Evolutionary conservation across 2,329 filamentous ascomycete genomes (phyloP), one percentile per base, ranked within the genome.

Genomic region (Phialophora expanda): DNA sequence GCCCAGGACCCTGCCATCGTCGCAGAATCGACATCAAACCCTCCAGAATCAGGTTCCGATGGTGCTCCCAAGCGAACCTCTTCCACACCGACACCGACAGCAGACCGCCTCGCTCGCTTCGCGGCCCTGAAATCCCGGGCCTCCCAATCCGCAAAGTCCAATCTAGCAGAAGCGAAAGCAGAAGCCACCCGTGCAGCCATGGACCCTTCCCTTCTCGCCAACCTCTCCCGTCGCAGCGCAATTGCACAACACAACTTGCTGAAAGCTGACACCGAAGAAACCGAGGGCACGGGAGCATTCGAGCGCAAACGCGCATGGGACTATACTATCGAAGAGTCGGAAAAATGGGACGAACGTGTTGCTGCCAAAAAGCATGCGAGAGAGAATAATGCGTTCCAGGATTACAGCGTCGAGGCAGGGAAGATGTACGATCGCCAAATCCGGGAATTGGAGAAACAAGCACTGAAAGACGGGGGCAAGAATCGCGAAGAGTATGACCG

Each of bases 261-360:
- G 51, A 97, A 97, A 81, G 92, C 93, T 3, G 93, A 97, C 74
- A 89, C 93, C 1, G 91, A 93, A 77, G 92, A 91, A 20, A 92
- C 91, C 62, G 95, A 98, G 78, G 71, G 71, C 46, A 61, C 61
- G 3, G 71, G 71, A 4, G 70, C 69, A 11, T 99, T 98, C 75
- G 95, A 99, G 83, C 91, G 95, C 71, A 97, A 98, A 80, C 89
- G 95, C 48, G 95, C 95, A 1, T 99, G 95, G 95, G 95, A 98
- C 81, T 99, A 95, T 91, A 99, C 95, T 0, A 83, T 94, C 6
- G 95, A 99, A 70, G 95, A 99, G 80, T 91, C 88, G 72, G 95
- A 97, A 80, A 87, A 86, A 71, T 99, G 95, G 95, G 95, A 99
- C 78, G 90, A 89, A 80, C 89, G 93, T 34, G 82, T 96, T 77